Percentiles rank a stretch among this genome's conserved stretches.
phyloP scores from a whole-genome alignment of 805 yeast species.

The Candida xiaguanensis region DNA sequence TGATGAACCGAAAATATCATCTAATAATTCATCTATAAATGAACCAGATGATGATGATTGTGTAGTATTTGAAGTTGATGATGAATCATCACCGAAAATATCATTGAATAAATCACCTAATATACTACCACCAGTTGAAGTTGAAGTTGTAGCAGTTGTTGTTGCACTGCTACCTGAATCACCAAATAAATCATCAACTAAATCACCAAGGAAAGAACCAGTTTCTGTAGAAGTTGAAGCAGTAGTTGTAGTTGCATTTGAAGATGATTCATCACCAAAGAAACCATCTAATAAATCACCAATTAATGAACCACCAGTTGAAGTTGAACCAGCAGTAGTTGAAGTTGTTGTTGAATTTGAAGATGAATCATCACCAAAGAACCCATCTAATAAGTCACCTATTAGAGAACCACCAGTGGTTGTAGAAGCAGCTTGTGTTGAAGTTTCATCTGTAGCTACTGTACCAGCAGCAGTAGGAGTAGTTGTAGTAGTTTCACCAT shows the following conservation, averaged over 20 bases:
- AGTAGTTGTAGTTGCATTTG: conserved; percentile 1
- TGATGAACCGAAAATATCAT: conserved; percentile 3
- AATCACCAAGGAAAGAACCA: background rate
- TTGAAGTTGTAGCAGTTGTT: background rate
- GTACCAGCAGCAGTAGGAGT: too few relatives aligned
- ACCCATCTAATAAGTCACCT: conserved; percentile 1
- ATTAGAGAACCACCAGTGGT: background rate
- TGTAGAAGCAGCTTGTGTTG: background rate
- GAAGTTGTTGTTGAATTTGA: background rate
- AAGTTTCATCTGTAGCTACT: background rate
- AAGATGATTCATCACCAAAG: background rate
- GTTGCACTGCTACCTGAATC: background rate
- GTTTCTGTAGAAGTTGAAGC: background rate
- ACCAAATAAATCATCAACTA: conserved; percentile 4
- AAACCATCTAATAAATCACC: conserved; percentile 6
- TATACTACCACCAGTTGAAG: background rate
- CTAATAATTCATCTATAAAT: conserved; percentile 6
- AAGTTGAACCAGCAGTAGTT: conserved; percentile 1
- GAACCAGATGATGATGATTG: conserved; percentile 7
- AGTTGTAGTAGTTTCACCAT: background rate
- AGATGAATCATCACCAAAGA: conserved; percentile 2
- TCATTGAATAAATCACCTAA: conserved; percentile 7
- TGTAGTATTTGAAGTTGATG: background rate
- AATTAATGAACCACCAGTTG: background rate
- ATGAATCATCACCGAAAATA: conserved; percentile 3